phyloP scores from a whole-genome alignment of 306 rosid species.

The Notholithocarpus densiflorus region DNA sequence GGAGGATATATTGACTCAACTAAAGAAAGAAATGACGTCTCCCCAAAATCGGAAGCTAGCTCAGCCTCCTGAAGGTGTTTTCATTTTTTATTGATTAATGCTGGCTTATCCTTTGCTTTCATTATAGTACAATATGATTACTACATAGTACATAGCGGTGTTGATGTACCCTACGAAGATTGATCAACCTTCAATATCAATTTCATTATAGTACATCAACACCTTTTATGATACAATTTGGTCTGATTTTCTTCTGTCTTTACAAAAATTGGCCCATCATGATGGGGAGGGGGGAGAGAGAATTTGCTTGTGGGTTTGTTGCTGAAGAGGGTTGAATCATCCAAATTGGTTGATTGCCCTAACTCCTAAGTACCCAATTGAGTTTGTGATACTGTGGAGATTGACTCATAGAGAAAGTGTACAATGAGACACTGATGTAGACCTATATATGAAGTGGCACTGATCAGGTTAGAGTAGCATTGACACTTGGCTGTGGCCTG shows the following conservation, averaged over 20 bases:
- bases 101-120: background rate
- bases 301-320: background rate
- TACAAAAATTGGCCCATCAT: too few species aligned
- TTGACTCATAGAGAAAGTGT: background rate
- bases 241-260: slow-evolving; percentile 2
- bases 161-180: too few species aligned
- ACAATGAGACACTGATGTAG: too few species aligned
- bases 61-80: slow-evolving; percentile 93
- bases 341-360: background rate
- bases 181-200: background rate
- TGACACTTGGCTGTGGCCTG: background rate
- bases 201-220: slow-evolving; percentile 4
- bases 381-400: background rate
- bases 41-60: slow-evolving; percentile 91
- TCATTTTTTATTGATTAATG: slow-evolving; percentile 3
- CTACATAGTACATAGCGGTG: too few species aligned
- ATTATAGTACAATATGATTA: too few species aligned
- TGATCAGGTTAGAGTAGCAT: background rate
- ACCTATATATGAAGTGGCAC: background rate
- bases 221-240: background rate
- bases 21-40: slow-evolving; percentile 94
- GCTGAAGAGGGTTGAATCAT: background rate
- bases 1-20: slow-evolving; percentile 84
- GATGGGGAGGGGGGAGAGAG: background rate
- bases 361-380: background rate